phyloP scores from a whole-genome alignment of 108 stramenopile genomes.

The Chaetoceros muelleri region DNA sequence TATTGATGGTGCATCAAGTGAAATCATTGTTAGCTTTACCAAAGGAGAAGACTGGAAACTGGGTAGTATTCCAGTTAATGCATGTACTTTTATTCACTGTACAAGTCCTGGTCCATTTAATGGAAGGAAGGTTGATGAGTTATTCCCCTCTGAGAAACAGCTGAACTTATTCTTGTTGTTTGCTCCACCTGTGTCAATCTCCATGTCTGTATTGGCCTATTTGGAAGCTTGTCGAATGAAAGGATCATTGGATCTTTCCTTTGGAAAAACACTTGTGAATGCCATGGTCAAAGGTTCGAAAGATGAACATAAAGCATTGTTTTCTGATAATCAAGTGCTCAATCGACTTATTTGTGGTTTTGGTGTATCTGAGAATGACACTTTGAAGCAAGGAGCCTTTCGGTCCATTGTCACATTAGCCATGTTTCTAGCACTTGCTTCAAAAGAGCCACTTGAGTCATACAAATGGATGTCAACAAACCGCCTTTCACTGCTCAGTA shows the following conservation, averaged over 20 bases:
- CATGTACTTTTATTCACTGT: slow-evolving; percentile 18
- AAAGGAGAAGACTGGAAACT: background rate
- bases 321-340: slow-evolving; percentile 4
- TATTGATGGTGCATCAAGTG: background rate
- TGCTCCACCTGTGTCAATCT: slow-evolving; percentile 15
- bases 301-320: background rate
- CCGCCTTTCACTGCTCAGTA: slow-evolving; percentile 17
- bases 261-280: slow-evolving; percentile 6
- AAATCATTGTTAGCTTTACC: background rate
- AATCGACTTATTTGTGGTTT: background rate
- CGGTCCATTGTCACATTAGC: slow-evolving; percentile 8
- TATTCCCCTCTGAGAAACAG: slow-evolving; percentile 6
- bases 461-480: slow-evolving; percentile 12
- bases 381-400: too few species aligned
- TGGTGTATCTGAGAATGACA: too few species aligned
- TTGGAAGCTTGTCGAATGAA: slow-evolving; percentile 9
- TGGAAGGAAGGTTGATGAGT: background rate
- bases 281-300: too few species aligned
- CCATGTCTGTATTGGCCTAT: slow-evolving; percentile 13
- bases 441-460: slow-evolving; percentile 15
- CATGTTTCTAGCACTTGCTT: slow-evolving; percentile 8
- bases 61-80: background rate
- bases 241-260: slow-evolving; percentile 11
- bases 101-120: slow-evolving; percentile 26
- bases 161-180: slow-evolving; percentile 13